Conservation (phyloP, 1,284 basidiomycete species). For the Inonotus obliquus region DNA sequence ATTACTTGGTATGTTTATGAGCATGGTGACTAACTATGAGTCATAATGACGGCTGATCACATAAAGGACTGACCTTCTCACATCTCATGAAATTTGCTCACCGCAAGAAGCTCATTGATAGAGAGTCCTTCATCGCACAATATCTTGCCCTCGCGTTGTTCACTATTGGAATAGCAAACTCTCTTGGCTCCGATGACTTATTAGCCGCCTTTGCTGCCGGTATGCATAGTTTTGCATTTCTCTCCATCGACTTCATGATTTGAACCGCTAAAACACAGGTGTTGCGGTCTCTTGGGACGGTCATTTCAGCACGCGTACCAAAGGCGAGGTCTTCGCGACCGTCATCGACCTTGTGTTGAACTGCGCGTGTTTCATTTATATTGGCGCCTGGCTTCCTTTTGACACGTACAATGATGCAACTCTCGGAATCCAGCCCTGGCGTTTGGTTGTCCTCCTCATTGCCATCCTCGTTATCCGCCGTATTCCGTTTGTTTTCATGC, state of each 20-base stretch:
- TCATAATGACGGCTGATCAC: neutral
- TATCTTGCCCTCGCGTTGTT: slow-evolving; percentile 84
- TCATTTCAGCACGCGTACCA: slow-evolving; percentile 81
- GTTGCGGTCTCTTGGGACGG: slow-evolving; percentile 94
- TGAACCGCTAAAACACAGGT: slow-evolving; percentile 23
- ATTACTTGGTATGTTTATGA: slow-evolving; percentile 49
- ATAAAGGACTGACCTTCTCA: slow-evolving; percentile 62
- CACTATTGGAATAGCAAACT: slow-evolving; percentile 72
- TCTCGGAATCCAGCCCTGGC: slow-evolving; percentile 69
- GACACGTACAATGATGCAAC: slow-evolving; percentile 54
- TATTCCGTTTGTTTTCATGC: slow-evolving; percentile 66
- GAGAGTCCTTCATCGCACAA: slow-evolving; percentile 88
- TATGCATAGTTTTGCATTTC: slow-evolving; percentile 33
- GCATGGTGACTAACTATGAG: neutral
- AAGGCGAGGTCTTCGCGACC: slow-evolving; percentile 83
- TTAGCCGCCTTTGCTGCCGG: slow-evolving; percentile 92
- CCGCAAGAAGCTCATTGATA: slow-evolving; percentile 74
- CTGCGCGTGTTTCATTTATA: slow-evolving; percentile 85
- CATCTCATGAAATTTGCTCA: slow-evolving; percentile 83
- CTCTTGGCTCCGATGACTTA: slow-evolving; percentile 85
- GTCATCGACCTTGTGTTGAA: slow-evolving; percentile 87
- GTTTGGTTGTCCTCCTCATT: slow-evolving; percentile 63
- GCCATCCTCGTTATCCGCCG: slow-evolving; percentile 70
- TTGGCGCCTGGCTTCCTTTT: slow-evolving; percentile 88
- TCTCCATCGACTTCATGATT: neutral